Evolutionary conservation across 192 early-diverging fungal genomes (phyloP), one percentile per base, ranked within the genome.

Genomic region (Glomus cerebriforme): DNA sequence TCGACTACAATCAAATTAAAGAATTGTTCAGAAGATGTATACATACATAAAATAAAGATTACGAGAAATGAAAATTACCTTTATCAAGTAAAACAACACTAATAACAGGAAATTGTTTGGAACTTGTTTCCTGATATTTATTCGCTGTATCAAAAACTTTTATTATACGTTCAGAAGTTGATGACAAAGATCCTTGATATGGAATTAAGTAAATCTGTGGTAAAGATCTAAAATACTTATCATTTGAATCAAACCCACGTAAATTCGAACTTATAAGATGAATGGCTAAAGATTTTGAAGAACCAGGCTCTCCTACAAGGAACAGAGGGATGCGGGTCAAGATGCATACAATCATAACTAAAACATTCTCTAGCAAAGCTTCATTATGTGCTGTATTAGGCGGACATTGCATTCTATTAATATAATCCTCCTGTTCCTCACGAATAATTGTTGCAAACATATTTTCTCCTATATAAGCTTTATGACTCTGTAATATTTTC

Each of bases 161-260:
- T 39, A 35, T 72, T 79, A 79, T 72, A 47, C 49, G 49, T 13
- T 79, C 78, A 47, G 78, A 79, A 19, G 78, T 79, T 22, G 78
- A 72, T 17, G 47, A 58, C 8, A 68, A 49, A 3, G 78, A 72
- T 17, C 78, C 68, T 13, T 73, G 49, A 54, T 54, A 5, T 13
- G 78, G 78, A 10, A 79, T 79, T 19, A 72, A 31, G 22, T 73
- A 73, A 74, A 79, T 26, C 24, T 74, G 70, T 26, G 78, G 78
- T 27, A 71, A 29, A 0, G 3, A 31, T 70, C 34, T 34, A 71
- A 79, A 79, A 60, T 79, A 79, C 4, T 1, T 7, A 31, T 79
- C 69, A 22, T 4, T 9, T 17, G 78, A 79, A 59, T 79, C 68
- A 31, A 32, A n/a, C 31, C 78, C 78, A 71, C 78, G 78, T 9